A percentile compares a stretch with the other conserved stretches of the same genome.
Evolutionary conservation across 495 filamentous ascomycete genomes (phyloP).

Genomic region (Aspergillus campestris): DNA sequence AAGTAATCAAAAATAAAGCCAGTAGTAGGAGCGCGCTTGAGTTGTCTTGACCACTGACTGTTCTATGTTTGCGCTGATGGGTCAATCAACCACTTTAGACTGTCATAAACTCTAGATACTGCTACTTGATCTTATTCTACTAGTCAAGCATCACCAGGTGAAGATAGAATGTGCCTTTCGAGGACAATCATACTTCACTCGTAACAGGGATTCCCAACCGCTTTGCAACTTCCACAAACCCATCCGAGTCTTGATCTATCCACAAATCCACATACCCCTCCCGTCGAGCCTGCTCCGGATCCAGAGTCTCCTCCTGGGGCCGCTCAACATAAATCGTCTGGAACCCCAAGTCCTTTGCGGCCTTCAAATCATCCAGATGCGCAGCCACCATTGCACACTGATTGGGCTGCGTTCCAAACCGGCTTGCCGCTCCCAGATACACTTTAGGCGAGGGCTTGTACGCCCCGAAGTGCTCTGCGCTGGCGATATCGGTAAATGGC

Average conservation of each 20-base stretch:
- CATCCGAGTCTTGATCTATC: slow-evolving; percentile 16
- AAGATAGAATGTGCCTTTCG: too few species aligned
- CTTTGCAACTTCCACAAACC: slow-evolving; percentile 27
- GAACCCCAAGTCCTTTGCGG: slow-evolving; percentile 54
- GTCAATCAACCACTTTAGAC: too few species aligned
- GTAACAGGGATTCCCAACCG: slow-evolving; percentile 15
- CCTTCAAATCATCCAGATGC: slow-evolving; percentile 60
- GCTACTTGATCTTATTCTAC: too few species aligned
- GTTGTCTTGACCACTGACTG: too few species aligned
- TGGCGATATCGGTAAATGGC: slow-evolving; percentile 52
- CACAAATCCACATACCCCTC: slow-evolving; percentile 48
- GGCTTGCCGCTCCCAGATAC: slow-evolving; percentile 56
- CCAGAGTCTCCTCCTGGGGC: slow-evolving; percentile 54
- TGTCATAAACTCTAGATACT: too few species aligned
- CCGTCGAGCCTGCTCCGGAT: slow-evolving; percentile 37
- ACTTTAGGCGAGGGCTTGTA: slow-evolving; percentile 68
- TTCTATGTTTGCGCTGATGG: too few species aligned
- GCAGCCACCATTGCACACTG: slow-evolving; percentile 75
- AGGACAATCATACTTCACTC: too few species aligned
- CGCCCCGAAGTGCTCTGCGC: slow-evolving; percentile 60
- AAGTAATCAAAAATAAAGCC: too few species aligned
- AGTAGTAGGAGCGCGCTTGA: too few species aligned
- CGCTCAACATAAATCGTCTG: slow-evolving; percentile 71
- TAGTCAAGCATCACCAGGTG: too few species aligned
- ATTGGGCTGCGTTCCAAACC: slow-evolving; percentile 44